Percentiles rank a stretch among this genome's conserved stretches.
These are phyloP conservation scores for Blastomyces parvus DNA, from an alignment of 2,329 filamentous ascomycete species.

Conservation along the genomic window DNA sequence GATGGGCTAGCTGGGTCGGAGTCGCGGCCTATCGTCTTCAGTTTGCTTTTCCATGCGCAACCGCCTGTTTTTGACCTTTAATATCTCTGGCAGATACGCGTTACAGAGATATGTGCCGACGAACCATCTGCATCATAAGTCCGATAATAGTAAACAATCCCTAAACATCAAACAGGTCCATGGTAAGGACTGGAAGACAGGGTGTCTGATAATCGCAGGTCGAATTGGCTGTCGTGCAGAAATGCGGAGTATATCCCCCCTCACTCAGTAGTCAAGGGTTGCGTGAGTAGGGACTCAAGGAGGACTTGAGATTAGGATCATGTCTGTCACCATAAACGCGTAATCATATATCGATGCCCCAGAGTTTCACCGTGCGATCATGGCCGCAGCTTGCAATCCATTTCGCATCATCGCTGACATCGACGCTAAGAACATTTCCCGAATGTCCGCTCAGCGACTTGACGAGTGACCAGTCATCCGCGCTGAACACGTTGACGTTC, in stretches of 20 bases:
- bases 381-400: conserved; percentile 95
- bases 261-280: neutral
- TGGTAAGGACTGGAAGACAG: neutral
- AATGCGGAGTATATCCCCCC: neutral
- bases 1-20: neutral
- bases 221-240: neutral
- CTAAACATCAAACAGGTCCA: neutral
- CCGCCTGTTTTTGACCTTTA: neutral
- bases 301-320: neutral
- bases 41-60: neutral
- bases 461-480: conserved; percentile 87
- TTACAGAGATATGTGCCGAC: neutral
- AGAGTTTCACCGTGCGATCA: conserved; percentile 91
- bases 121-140: neutral
- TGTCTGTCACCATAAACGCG: neutral
- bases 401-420: conserved; percentile 72
- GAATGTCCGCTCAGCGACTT: conserved; percentile 85
- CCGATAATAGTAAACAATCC: neutral
- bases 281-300: neutral
- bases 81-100: neutral
- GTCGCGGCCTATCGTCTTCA: neutral
- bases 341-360: conserved; percentile 73
- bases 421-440: conserved; percentile 81
- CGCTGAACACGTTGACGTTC: conserved; percentile 90
- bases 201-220: neutral